These are phyloP conservation scores for Lindgomyces ingoldianus DNA, from an alignment of 495 filamentous ascomycete species.

Conservation along the genomic window DNA sequence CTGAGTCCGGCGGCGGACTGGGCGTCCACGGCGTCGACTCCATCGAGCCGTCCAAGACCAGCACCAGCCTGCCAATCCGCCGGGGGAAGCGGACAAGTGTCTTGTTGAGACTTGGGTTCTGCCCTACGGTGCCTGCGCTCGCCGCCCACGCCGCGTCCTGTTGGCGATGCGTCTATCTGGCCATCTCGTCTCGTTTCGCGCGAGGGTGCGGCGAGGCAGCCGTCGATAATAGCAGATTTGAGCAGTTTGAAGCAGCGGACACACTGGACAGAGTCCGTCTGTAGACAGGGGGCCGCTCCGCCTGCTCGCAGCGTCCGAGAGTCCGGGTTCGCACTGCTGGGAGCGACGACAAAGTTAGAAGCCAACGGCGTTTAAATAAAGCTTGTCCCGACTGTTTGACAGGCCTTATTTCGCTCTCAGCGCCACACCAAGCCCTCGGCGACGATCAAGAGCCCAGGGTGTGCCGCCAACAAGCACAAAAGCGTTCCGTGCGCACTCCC, in stretches of 20 bases:
- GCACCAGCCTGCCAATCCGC: not conserved
- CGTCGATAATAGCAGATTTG: too few species aligned
- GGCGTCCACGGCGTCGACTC: constrained; percentile 1
- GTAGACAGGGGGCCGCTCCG: not conserved
- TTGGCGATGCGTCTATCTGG: not conserved
- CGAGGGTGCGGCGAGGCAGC: not conserved
- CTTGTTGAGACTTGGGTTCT: not conserved
- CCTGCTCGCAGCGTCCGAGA: not conserved
- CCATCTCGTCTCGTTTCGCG: not conserved
- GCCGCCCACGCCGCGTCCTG: not conserved
- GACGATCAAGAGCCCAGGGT: constrained; percentile 20
- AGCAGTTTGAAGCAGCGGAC: not conserved
- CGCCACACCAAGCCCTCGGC: constrained; percentile 29
- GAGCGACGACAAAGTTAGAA: constrained; percentile 21
- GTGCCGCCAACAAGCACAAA: not conserved
- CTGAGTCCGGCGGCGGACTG: constrained; percentile 10
- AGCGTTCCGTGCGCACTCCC: constrained; percentile 1
- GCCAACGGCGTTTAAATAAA: constrained; percentile 37
- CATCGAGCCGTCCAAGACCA: not conserved
- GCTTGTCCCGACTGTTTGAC: constrained; percentile 28
- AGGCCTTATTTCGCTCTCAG: constrained; percentile 34
- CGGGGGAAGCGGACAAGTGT: constrained; percentile 1
- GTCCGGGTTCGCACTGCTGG: not conserved
- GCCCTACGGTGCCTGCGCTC: not conserved
- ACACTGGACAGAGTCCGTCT: not conserved